These are phyloP conservation scores for Cladosporium sp. DNA, from an alignment of 2,329 filamentous ascomycete genomes.

Conservation along the genomic window DNA sequence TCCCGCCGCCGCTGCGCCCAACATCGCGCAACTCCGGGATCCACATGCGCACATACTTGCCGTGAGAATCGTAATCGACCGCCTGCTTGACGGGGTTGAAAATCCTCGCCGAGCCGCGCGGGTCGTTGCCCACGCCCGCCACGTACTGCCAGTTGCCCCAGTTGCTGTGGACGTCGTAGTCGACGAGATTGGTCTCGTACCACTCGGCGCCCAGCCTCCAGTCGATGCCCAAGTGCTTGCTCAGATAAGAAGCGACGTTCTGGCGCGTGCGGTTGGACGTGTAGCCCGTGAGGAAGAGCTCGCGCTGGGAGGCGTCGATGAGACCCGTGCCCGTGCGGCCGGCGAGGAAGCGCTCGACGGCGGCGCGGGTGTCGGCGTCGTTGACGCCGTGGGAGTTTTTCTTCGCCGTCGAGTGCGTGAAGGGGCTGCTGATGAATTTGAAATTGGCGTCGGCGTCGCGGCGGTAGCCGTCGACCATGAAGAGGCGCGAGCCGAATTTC, in stretches of 20 bases:
- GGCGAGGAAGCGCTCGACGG: conserved; percentile 56
- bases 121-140: conserved; percentile 75
- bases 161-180: conserved; percentile 73
- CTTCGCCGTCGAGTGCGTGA: conserved; percentile 27
- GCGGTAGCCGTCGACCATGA: conserved; percentile 61
- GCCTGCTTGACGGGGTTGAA: conserved; percentile 83
- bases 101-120: conserved; percentile 64
- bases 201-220: conserved; percentile 80
- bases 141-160: conserved; percentile 86
- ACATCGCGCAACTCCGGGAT: conserved; percentile 61
- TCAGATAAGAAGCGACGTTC: conserved; percentile 70
- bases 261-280: conserved; percentile 73
- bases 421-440: conserved; percentile 33
- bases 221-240: conserved; percentile 70
- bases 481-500: conserved; percentile 65
- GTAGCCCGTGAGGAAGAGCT: conserved; percentile 71
- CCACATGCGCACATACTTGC: conserved; percentile 69
- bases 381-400: conserved; percentile 44
- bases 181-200: conserved; percentile 71
- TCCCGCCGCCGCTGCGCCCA: conserved; percentile 22
- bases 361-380: conserved; percentile 32
- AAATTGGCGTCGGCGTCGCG: conserved; percentile 34
- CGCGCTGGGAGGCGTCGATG: conserved; percentile 73
- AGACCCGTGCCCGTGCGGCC: conserved; percentile 72
- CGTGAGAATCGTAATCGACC: conserved; percentile 69